A percentile compares a stretch with the other conserved stretches of the same genome.
Evolutionary conservation across 2,329 filamentous ascomycete species (phyloP).

Genomic region (Ascocoryne sarcoides): DNA sequence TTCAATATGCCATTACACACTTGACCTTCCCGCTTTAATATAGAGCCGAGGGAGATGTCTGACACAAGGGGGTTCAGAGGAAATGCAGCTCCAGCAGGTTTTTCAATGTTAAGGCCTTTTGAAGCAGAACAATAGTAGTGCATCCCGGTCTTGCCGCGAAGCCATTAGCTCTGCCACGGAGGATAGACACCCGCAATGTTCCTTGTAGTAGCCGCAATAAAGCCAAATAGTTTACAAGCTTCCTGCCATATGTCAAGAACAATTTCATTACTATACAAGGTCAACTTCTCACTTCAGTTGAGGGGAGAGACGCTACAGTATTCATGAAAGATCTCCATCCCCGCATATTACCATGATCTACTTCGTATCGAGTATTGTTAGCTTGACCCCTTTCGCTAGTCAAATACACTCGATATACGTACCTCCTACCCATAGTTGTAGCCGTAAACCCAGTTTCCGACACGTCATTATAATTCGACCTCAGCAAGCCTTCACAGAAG

Average conservation of each 20-base stretch:
- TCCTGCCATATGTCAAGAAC: conserved; percentile 5
- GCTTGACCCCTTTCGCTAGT: too few species aligned
- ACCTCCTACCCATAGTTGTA: too few species aligned
- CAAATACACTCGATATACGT: too few species aligned
- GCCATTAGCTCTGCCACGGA: conserved; percentile 17
- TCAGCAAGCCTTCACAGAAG: conserved; percentile 18
- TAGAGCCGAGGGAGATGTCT: conserved; percentile 21
- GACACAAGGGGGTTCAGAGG: conserved; percentile 20
- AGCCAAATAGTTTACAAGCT: conserved; percentile 14
- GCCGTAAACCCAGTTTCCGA: conserved; percentile 19
- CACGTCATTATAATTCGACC: conserved; percentile 21
- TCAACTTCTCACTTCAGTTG: neutral
- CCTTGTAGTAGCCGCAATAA: conserved; percentile 22
- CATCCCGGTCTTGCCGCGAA: conserved; percentile 19
- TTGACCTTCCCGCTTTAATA: too few species aligned
- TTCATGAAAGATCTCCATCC: conserved; percentile 18
- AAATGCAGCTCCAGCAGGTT: conserved; percentile 17
- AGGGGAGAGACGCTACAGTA: too few species aligned
- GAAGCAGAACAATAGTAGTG: conserved; percentile 19
- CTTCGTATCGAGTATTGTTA: too few species aligned
- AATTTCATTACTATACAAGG: neutral
- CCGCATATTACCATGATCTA: conserved; percentile 19
- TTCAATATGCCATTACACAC: too few species aligned
- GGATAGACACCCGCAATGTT: conserved; percentile 30
- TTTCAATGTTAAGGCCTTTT: conserved; percentile 26